A percentile compares a stretch with the other conserved stretches of the same genome.
These are phyloP conservation scores for Fusarium ramigenum DNA, from an alignment of 2,329 filamentous ascomycete species.

Conservation along the genomic window DNA sequence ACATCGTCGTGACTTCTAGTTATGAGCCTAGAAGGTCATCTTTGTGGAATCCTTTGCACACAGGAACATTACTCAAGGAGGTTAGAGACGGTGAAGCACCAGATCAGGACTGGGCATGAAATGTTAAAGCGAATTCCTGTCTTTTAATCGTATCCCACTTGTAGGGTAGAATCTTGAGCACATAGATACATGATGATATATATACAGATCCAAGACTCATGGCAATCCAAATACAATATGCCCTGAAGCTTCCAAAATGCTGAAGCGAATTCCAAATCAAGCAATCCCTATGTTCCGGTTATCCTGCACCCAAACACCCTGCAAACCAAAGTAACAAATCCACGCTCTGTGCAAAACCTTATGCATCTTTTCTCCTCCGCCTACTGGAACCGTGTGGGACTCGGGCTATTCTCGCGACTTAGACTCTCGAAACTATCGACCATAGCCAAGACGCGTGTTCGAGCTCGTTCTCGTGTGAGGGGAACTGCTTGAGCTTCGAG, in stretches of 20 bases:
- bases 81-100: background rate
- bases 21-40: background rate
- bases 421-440: constrained; percentile 63
- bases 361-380: background rate
- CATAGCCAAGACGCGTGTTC: constrained; percentile 63
- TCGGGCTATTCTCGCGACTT: constrained; percentile 57
- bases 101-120: background rate
- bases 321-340: constrained; percentile 16
- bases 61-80: background rate
- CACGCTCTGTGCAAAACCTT: background rate
- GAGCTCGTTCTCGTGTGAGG: constrained; percentile 49
- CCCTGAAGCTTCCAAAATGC: constrained; percentile 18
- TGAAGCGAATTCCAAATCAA: constrained; percentile 1
- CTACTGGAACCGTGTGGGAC: constrained; percentile 44
- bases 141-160: background rate
- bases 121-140: background rate
- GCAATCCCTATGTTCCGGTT: constrained; percentile 1
- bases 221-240: constrained; percentile 5
- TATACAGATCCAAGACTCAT: constrained; percentile 19
- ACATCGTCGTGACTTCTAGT: background rate
- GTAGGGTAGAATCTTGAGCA: constrained; percentile 9
- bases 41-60: background rate
- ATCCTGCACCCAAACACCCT: constrained; percentile 33
- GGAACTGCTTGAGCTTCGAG: constrained; percentile 60
- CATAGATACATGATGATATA: constrained; percentile 18